Evolutionary conservation across 2,329 filamentous ascomycete species (phyloP), one percentile per base, ranked within the genome.

Genomic region (Zymoseptoria crescenta): DNA sequence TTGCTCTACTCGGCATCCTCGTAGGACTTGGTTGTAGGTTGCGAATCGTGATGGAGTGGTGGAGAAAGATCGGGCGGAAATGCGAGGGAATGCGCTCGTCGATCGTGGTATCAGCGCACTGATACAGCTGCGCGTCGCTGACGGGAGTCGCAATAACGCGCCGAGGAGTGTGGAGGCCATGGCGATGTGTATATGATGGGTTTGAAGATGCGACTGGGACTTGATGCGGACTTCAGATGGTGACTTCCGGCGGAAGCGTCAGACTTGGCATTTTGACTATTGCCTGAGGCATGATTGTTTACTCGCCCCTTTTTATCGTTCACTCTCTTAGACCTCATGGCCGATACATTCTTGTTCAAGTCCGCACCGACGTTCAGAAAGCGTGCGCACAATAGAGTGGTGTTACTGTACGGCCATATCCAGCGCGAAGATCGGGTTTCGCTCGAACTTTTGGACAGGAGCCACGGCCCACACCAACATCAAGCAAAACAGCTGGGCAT

Each of bases 1-100:
- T 76, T 96, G 91, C 54, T 85, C 81, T 67, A 84, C 84, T 62
- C 94, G 88, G 71, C 89, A 92, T 67, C 91, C 90, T 73, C 85
- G 74, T 8, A 74, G 62, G 54, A 81, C 78, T 70, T 81, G 79
- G 64, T 78, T 80, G 64, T 78, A 75, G 54, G 79, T 81, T 58
- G 77, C 77, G 61, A 71, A 72, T 62, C 60, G 69, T 13, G 70
- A n/a, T 30, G 69, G 58, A 21, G 72, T 74, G 52, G 72, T 72
- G 61, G 76, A 73, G 69, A 78, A 75, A 56, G 69, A 60, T 61
- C 72, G 75, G 66, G 54, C 50, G 65, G 62, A 52, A 65, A 62
- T 52, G 58, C 58, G 35, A 58, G 59, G 29, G 56, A 64, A 24
- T 54, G 62, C 56, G 61, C 64, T 59, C 63, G 59, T 49, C 58